phyloP scores from a whole-genome alignment of 352 stramenopile species.

The Plasmopara halstedii region DNA sequence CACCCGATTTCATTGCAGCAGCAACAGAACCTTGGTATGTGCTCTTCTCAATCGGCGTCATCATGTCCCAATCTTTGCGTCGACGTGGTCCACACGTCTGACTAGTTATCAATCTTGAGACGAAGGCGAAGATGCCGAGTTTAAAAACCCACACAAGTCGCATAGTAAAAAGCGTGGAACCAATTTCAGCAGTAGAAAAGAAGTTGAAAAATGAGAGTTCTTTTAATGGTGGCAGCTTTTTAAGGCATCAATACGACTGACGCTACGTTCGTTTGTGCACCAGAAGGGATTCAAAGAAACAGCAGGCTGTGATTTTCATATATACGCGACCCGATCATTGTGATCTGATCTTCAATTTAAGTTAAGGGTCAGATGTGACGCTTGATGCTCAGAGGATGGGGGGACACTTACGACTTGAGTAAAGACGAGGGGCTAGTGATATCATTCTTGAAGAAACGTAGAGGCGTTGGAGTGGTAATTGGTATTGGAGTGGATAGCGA shows the following conservation, averaged over 20 bases:
- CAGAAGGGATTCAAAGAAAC: neutral
- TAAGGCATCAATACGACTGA: neutral
- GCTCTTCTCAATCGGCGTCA: slow-evolving; percentile 31
- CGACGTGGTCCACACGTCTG: slow-evolving; percentile 29
- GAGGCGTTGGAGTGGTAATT: too few relatives aligned
- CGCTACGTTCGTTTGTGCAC: neutral
- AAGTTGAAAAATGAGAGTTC: neutral
- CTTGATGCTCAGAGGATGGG: too few relatives aligned
- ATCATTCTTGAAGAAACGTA: too few relatives aligned
- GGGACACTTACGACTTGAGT: too few relatives aligned
- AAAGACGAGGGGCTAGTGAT: too few relatives aligned
- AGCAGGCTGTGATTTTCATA: neutral
- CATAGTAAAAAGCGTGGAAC: neutral
- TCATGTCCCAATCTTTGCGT: slow-evolving; percentile 40
- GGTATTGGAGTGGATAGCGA: too few relatives aligned
- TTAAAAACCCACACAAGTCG: neutral
- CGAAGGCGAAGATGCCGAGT: neutral
- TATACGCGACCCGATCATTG: too few relatives aligned
- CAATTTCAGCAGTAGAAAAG: neutral
- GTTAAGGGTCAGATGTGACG: too few relatives aligned
- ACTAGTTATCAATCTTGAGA: neutral
- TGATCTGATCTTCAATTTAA: too few relatives aligned
- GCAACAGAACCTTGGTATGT: slow-evolving; percentile 40
- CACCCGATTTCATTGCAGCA: slow-evolving; percentile 44
- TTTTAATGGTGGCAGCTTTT: neutral